Conservation (phyloP, 345 rosid species). For the Pelargonium nanum region DNA sequence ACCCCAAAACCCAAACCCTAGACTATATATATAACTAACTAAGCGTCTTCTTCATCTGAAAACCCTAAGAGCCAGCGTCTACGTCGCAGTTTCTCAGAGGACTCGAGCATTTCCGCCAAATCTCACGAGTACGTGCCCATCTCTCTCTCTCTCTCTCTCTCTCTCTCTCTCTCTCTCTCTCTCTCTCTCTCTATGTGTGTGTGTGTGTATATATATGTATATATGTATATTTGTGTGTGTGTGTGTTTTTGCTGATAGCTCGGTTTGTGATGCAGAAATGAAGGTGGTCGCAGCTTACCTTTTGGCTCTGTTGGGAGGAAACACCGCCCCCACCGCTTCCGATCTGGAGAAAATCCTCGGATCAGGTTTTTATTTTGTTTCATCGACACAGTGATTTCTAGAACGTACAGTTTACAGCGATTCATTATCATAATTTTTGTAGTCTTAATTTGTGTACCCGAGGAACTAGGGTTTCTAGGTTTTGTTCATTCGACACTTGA, state of each 20-base stretch:
- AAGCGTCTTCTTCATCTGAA: not conserved
- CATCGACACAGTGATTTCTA: no score
- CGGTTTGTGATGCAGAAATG: slow-evolving; percentile 28
- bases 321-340: slow-evolving; percentile 36
- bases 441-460: no score
- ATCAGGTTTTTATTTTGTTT: slow-evolving; percentile 32
- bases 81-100: no score
- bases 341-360: slow-evolving; percentile 58
- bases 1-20: slow-evolving; percentile 1
- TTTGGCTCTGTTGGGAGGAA: slow-evolving; percentile 69
- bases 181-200: no score
- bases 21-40: not conserved
- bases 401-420: not conserved
- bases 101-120: not conserved
- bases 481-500: no score
- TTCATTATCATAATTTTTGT: no score
- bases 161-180: not conserved
- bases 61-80: not conserved
- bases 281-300: slow-evolving; percentile 70
- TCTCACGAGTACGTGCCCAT: not conserved
- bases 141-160: no score
- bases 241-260: not conserved
- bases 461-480: no score
- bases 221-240: not conserved
- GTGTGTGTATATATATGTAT: not conserved